Conservation (phyloP, 1,284 basidiomycete genomes). For the Rhodotorula mucilaginosa region DNA sequence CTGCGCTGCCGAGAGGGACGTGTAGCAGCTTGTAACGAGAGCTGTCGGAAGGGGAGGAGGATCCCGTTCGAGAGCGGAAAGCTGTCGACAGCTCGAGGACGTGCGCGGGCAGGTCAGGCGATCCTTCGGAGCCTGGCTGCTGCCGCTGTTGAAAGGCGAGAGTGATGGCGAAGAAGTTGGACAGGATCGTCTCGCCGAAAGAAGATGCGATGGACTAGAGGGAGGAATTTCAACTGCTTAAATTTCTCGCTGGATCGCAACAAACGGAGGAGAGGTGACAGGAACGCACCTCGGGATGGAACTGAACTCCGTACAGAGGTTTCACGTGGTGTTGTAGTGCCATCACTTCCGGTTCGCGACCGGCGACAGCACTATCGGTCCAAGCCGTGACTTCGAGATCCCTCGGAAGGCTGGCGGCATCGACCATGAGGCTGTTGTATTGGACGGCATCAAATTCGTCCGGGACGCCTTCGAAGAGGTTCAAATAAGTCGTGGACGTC, state of each 20-base stretch:
- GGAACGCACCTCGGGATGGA: slow-evolving; percentile 77
- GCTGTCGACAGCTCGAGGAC: slow-evolving; percentile 21
- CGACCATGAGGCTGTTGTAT: slow-evolving; percentile 62
- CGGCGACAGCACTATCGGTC: slow-evolving; percentile 22
- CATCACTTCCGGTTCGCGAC: slow-evolving; percentile 39
- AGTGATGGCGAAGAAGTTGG: slow-evolving; percentile 46
- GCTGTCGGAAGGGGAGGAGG: not conserved
- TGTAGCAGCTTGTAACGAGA: slow-evolving; percentile 20
- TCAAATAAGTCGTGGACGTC: slow-evolving; percentile 52
- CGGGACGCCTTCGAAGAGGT: slow-evolving; percentile 58
- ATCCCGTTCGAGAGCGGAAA: not conserved
- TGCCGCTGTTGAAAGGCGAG: not conserved
- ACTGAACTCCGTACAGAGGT: slow-evolving; percentile 92
- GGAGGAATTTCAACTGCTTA: too few relatives aligned
- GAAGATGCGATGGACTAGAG: slow-evolving; percentile 53
- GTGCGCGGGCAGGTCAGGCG: slow-evolving; percentile 9
- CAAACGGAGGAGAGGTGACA: slow-evolving; percentile 36
- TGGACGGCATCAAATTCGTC: slow-evolving; percentile 69
- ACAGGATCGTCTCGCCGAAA: slow-evolving; percentile 48
- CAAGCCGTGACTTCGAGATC: slow-evolving; percentile 55
- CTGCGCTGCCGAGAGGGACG: slow-evolving; percentile 27
- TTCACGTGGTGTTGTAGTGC: slow-evolving; percentile 58
- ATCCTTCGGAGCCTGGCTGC: not conserved
- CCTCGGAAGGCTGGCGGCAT: slow-evolving; percentile 50
- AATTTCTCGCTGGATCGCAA: too few relatives aligned